These are phyloP conservation scores for Podosphaera xanthii DNA, from an alignment of 2,329 filamentous ascomycete species.

Conservation along the genomic window DNA sequence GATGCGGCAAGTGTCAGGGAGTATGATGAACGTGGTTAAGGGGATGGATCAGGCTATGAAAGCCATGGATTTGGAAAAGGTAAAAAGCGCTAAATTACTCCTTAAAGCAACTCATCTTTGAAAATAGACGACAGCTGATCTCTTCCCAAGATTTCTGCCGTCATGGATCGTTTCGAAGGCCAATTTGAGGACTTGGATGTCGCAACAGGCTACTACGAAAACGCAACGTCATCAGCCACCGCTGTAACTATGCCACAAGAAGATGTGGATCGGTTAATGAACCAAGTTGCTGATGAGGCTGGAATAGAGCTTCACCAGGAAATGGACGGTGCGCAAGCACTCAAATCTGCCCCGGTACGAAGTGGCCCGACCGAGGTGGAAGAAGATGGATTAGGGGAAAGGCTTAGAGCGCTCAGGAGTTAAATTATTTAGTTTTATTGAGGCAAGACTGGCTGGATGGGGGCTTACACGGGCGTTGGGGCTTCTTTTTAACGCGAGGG, in stretches of 20 bases:
- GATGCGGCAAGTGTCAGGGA: constrained; percentile 35
- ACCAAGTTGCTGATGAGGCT: constrained; percentile 69
- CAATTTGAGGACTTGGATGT: constrained; percentile 28
- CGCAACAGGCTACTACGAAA: constrained; percentile 40
- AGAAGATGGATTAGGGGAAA: constrained; percentile 47
- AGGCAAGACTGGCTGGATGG: not conserved
- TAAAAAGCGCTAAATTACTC: constrained; percentile 11
- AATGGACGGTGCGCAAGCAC: constrained; percentile 33
- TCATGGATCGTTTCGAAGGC: constrained; percentile 43
- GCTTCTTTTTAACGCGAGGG: too few relatives aligned
- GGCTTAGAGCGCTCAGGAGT: constrained; percentile 27
- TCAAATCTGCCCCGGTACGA: constrained; percentile 32
- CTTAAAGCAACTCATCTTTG: not conserved
- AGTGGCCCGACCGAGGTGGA: constrained; percentile 53
- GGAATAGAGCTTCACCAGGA: constrained; percentile 63
- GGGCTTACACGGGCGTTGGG: not conserved
- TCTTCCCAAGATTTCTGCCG: constrained; percentile 29
- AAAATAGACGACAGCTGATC: not conserved
- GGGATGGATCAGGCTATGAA: constrained; percentile 41
- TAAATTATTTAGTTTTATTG: not conserved
- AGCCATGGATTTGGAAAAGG: constrained; percentile 38
- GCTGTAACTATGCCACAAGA: constrained; percentile 54
- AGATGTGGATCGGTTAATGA: constrained; percentile 67
- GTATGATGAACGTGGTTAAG: constrained; percentile 37
- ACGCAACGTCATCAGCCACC: constrained; percentile 61